Evolutionary conservation across 2,329 filamentous ascomycete species (phyloP).

Genomic region (Colletotrichum sp.): DNA sequence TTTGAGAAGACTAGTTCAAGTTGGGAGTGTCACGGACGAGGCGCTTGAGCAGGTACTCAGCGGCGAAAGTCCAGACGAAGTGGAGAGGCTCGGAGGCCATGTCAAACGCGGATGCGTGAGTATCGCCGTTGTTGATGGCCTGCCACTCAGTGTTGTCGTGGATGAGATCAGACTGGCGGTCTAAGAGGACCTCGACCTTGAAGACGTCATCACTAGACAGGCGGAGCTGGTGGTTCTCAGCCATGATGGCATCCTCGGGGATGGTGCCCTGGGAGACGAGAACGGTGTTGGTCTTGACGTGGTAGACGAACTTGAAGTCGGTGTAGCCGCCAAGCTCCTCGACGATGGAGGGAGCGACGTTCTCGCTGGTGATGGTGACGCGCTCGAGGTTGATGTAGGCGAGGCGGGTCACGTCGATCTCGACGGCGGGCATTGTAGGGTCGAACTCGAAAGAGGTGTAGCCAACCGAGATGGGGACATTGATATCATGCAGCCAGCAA

Average conservation of each 20-base stretch:
- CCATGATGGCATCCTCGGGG: not conserved
- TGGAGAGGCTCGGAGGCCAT: not conserved
- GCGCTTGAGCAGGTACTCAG: not conserved
- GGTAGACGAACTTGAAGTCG: not conserved
- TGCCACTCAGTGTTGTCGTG: not conserved
- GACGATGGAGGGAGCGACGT: not conserved
- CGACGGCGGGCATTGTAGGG: not conserved
- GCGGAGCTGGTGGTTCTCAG: not conserved
- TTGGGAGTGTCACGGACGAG: no score
- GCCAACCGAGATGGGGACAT: not conserved
- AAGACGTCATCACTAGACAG: not conserved
- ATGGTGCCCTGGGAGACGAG: not conserved
- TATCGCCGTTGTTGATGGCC: not conserved
- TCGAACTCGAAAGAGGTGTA: not conserved
- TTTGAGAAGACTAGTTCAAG: not conserved
- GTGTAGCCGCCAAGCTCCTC: not conserved
- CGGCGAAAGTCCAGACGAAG: not conserved
- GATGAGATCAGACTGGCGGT: not conserved
- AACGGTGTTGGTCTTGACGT: not conserved
- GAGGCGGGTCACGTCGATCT: not conserved
- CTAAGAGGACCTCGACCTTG: not conserved
- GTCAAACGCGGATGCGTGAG: not conserved
- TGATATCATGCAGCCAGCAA: not conserved
- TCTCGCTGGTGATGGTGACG: not conserved
- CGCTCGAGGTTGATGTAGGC: not conserved